Percentiles rank a stretch among this genome's conserved stretches.
These are phyloP conservation scores for Aspergillus udagawae DNA, from an alignment of 2,329 filamentous ascomycete genomes.

Conservation along the genomic window DNA sequence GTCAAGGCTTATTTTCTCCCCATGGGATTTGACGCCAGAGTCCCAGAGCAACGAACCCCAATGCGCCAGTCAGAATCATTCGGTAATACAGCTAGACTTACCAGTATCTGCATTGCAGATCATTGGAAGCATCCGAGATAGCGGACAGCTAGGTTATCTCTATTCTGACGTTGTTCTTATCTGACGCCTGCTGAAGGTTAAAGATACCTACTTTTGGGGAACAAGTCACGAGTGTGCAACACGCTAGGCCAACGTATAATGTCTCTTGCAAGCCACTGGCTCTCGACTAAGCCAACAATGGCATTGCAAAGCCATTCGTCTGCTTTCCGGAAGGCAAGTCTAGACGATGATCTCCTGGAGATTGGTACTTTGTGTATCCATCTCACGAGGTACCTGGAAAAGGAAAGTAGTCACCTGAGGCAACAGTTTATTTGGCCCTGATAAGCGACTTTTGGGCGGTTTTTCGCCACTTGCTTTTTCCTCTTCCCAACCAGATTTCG, in stretches of 20 bases:
- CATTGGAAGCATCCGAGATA: background rate
- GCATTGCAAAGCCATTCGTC: background rate
- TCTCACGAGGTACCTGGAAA: background rate
- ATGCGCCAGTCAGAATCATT: background rate
- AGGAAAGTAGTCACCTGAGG: constrained; percentile 3
- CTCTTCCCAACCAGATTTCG: background rate
- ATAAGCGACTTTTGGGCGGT: background rate
- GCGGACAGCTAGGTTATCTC: background rate
- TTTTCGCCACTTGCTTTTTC: constrained; percentile 1
- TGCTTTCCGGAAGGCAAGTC: background rate
- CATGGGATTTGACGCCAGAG: too few species aligned
- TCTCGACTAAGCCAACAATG: background rate
- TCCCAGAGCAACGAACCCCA: background rate
- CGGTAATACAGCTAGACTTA: background rate
- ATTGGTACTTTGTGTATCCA: too few species aligned
- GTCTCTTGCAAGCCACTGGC: background rate
- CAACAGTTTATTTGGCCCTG: background rate
- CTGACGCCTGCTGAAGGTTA: background rate
- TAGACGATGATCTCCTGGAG: background rate
- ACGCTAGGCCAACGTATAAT: background rate
- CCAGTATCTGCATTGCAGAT: background rate
- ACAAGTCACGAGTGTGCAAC: background rate
- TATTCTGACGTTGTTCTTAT: background rate
- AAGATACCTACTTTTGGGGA: background rate
- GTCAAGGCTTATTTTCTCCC: background rate